Base-by-base conservation (phyloP, 176 grass and related monocot species). In the Triticum dicoccoides region DNA sequence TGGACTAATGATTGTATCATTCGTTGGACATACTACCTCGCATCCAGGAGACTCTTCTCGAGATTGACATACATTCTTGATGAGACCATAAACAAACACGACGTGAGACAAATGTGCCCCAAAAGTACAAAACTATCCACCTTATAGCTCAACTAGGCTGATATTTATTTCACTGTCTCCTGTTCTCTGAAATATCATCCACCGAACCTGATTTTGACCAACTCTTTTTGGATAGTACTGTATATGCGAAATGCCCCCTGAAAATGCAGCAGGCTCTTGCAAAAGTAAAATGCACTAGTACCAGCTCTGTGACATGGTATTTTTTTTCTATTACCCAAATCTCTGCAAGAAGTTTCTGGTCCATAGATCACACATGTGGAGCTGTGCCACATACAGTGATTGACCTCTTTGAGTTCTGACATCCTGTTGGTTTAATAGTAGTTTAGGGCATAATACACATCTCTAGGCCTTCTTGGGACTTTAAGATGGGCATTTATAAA, bases 391-490 rank as follows among this genome's bases (percentile, higher is more conserved):
- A 61, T 47, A 52, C 66, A 79, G 42, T 67, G 4, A 45, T 68
- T 27, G 54, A 34, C 14, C 33, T n/a, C 74, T 79, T 83, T 83
- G 74, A 42, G 59, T 61, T 35, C 85, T 84, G 85, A 87, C 85
- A 87, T 76, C 68, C 79, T 69, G 29, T 9, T 80, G 66, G 58
- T 75, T 74, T 89, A 80, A 79, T 85, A 87, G 9, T 79, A 77
- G 70, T 91, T 80, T 87, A 69, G n/a, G 81, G 49, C 14, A 82
- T 82, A 56, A 71, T 77, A 5, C 88, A 91, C 77, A 81, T 88
- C 51, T 85, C 89, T 88, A 91, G 86, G 82, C 32, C 59, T 80
- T 88, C 89, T 91, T 75, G 82, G 89, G 73, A 88, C 89, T 91
- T 65, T 27, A 77, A 85, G 85, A 64, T 32, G 18, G 13, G 29